phyloP scores from a whole-genome alignment of 768 basidiomycete species.

The Trichaptum fuscoviolaceum region DNA sequence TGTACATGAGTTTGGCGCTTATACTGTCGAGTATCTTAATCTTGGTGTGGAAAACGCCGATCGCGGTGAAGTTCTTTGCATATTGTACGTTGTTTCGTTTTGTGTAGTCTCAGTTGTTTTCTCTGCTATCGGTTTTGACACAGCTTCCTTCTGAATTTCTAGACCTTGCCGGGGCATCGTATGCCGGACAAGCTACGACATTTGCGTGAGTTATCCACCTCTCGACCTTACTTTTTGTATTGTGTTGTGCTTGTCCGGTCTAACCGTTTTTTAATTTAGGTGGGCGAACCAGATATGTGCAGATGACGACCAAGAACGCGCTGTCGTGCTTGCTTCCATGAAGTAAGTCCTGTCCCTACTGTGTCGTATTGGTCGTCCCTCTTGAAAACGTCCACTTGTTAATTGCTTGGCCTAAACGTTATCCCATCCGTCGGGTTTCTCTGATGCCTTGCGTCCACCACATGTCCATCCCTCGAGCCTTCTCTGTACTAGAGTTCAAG shows the following conservation, averaged over 20 bases:
- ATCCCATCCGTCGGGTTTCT: background rate
- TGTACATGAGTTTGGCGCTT: constrained; percentile 55
- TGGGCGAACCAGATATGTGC: constrained; percentile 80
- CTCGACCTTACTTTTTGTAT: background rate
- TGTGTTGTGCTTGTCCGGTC: background rate
- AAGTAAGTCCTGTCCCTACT: constrained; percentile 38
- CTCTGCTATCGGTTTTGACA: background rate
- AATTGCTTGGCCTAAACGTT: background rate
- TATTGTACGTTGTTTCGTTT: constrained; percentile 46
- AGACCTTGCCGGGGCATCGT: constrained; percentile 63
- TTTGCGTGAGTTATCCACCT: constrained; percentile 46
- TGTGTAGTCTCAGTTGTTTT: background rate
- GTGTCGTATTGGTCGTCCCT: background rate
- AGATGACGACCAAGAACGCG: constrained; percentile 65
- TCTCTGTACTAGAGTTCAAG: constrained; percentile 1
- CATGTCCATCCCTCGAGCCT: background rate
- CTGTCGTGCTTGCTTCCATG: constrained; percentile 70
- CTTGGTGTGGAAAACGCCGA: constrained; percentile 55
- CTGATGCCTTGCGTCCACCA: background rate
- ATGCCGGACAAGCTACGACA: constrained; percentile 71
- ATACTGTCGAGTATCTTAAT: constrained; percentile 52
- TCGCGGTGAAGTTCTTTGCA: constrained; percentile 66
- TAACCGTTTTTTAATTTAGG: constrained; percentile 24
- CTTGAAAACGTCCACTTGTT: background rate
- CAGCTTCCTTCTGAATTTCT: background rate